A percentile compares a stretch with the other conserved stretches of the same genome.
phyloP scores from a whole-genome alignment of 2,329 filamentous ascomycete species.

The Drechslerella coelobrocha region DNA sequence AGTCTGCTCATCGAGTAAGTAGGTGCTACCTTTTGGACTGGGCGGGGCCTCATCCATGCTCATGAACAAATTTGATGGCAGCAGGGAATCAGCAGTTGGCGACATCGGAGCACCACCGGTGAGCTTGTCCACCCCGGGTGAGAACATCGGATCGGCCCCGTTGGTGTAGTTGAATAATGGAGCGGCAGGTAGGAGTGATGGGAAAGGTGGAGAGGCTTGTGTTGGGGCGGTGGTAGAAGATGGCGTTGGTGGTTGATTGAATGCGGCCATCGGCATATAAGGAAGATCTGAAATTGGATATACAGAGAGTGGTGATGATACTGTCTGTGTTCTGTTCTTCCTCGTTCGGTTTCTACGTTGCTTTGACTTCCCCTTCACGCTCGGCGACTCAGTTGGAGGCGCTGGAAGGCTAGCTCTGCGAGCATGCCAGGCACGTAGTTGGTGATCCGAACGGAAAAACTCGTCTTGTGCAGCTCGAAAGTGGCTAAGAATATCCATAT shows the following conservation, averaged over 20 bases:
- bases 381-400: conserved; percentile 30
- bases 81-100: conserved; percentile 74
- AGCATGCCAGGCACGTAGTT: conserved; percentile 57
- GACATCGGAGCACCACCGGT: conserved; percentile 74
- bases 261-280: conserved; percentile 58
- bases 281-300: conserved; percentile 58
- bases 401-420: conserved; percentile 54
- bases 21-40: conserved; percentile 57
- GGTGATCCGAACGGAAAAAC: conserved; percentile 49
- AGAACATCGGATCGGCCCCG: conserved; percentile 55
- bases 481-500: conserved; percentile 54
- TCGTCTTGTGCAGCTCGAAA: conserved; percentile 55
- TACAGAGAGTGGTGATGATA: conserved; percentile 58
- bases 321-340: conserved; percentile 59
- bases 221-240: conserved; percentile 57
- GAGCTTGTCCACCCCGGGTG: conserved; percentile 57
- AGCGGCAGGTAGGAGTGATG: conserved; percentile 59
- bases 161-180: conserved; percentile 66
- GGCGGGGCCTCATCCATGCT: conserved; percentile 68
- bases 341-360: conserved; percentile 58
- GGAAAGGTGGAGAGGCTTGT: conserved; percentile 55
- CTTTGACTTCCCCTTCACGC: conserved; percentile 56
- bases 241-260: conserved; percentile 56
- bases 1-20: conserved; percentile 42
- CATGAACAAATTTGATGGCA: conserved; percentile 71